Percentiles rank a stretch among this genome's conserved stretches.
Conservation (phyloP, 164 flowering plant species). For the Annona squamosa region DNA sequence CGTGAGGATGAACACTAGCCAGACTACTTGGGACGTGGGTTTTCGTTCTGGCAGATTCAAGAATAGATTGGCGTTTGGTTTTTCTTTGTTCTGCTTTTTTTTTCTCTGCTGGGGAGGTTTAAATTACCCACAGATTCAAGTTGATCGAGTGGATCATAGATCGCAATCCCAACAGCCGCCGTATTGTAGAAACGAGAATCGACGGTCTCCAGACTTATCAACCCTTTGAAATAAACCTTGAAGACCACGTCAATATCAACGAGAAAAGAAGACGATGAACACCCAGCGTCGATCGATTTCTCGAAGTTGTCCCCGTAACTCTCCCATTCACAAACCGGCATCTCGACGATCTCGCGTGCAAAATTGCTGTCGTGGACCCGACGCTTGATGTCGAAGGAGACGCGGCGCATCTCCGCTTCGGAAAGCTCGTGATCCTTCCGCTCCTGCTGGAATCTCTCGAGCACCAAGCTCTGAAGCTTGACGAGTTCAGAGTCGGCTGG, state of each 20-base stretch:
- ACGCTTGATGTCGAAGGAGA: constrained; percentile 34
- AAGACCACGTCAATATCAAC: constrained; percentile 8
- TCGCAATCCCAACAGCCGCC: constrained; percentile 46
- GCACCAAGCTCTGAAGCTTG: constrained; percentile 28
- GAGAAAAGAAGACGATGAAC: constrained; percentile 3
- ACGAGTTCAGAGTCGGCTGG: constrained; percentile 3
- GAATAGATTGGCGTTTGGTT: neutral
- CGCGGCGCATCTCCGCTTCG: constrained; percentile 24
- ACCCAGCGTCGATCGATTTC: constrained; percentile 42
- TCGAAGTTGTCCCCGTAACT: constrained; percentile 36
- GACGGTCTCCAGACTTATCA: constrained; percentile 42
- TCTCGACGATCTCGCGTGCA: constrained; percentile 32
- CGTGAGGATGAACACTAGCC: constrained; percentile 25
- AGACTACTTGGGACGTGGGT: neutral
- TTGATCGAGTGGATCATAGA: constrained; percentile 49
- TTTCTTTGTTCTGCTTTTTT: neutral
- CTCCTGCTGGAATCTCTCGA: constrained; percentile 29
- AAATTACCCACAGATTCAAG: constrained; percentile 5
- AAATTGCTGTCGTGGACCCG: constrained; percentile 44
- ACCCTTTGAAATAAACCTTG: constrained; percentile 63
- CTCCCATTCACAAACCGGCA: constrained; percentile 48
- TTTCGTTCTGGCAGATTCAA: neutral
- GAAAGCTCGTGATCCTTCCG: constrained; percentile 22
- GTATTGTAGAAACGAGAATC: constrained; percentile 8
- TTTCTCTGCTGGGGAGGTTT: neutral